Percentiles rank a stretch among this genome's conserved stretches.
Conservation (phyloP, 345 rosid species). For the Gossypium raimondii region DNA sequence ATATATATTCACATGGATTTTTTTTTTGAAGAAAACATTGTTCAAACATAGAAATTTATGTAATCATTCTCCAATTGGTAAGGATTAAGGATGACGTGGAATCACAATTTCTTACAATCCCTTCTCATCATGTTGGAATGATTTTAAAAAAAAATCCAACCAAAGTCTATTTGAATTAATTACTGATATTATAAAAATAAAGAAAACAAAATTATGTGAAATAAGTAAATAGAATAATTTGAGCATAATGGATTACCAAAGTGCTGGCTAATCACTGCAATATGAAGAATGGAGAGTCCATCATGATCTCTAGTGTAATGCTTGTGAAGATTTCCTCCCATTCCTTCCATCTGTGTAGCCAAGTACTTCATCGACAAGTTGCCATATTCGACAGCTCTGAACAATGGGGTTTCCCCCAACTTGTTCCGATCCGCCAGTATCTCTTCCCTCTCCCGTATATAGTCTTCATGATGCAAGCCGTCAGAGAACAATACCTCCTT, state of each 20-base stretch:
- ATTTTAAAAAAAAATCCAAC: no score
- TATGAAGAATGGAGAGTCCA: constrained; percentile 22
- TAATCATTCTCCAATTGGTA: no score
- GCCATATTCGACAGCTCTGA: constrained; percentile 12
- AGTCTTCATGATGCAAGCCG: background rate
- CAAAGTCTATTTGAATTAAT: no score
- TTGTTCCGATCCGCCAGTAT: constrained; percentile 7
- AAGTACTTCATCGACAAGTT: background rate
- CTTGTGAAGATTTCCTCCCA: background rate
- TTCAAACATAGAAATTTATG: no score
- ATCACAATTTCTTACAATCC: no score
- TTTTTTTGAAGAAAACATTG: no score
- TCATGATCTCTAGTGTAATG: constrained; percentile 11
- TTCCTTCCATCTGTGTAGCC: background rate
- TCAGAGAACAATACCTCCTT: background rate
- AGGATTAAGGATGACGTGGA: no score
- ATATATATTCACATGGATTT: no score
- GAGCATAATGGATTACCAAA: constrained; percentile 13
- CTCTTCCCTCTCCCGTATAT: background rate
- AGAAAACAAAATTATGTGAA: no score
- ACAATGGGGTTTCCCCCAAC: constrained; percentile 7
- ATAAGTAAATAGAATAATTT: no score
- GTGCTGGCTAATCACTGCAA: constrained; percentile 21
- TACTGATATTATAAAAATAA: no score
- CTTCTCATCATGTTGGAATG: no score